A percentile compares a stretch with the other conserved stretches of the same genome.
Conservation (phyloP, 768 basidiomycete species). For the Rhizopogon roseolus region DNA sequence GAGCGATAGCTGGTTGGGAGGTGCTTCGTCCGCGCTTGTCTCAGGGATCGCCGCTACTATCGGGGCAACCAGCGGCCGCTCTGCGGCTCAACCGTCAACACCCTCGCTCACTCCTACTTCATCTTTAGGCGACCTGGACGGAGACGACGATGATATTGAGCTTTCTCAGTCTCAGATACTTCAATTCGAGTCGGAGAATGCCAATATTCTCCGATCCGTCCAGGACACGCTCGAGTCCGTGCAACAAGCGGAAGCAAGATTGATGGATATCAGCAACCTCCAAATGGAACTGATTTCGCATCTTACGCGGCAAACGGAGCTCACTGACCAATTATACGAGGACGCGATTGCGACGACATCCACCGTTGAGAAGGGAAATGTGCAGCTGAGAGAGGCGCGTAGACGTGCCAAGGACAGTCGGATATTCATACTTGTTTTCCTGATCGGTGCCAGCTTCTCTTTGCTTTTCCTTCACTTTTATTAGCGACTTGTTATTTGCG, state of each 20-base stretch:
- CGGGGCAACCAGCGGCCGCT: conserved; percentile 37
- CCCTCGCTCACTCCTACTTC: conserved; percentile 25
- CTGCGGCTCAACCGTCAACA: conserved; percentile 15
- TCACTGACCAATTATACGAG: conserved; percentile 91
- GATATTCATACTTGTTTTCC: conserved; percentile 86
- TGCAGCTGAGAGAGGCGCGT: conserved; percentile 85
- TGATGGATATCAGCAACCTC: conserved; percentile 89
- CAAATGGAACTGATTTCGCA: conserved; percentile 91
- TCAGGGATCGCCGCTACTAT: conserved; percentile 58
- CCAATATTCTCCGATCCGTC: conserved; percentile 75
- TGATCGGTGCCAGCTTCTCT: conserved; percentile 87
- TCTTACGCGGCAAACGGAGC: conserved; percentile 83
- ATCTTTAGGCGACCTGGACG: conserved; percentile 41
- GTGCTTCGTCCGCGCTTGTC: conserved; percentile 48
- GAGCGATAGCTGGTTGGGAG: conserved; percentile 57
- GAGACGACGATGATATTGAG: conserved; percentile 77
- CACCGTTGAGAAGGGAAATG: conserved; percentile 85
- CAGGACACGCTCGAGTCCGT: conserved; percentile 87
- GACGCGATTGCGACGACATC: conserved; percentile 87
- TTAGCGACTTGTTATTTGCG: conserved; percentile 29
- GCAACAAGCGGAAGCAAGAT: conserved; percentile 84
- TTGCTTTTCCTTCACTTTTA: conserved; percentile 93
- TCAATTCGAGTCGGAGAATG: conserved; percentile 92
- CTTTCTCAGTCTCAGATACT: conserved; percentile 85
- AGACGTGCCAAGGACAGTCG: conserved; percentile 83